phyloP scores from a whole-genome alignment of 192 early-diverging fungal species.

The Gamsiella multidivaricata region DNA sequence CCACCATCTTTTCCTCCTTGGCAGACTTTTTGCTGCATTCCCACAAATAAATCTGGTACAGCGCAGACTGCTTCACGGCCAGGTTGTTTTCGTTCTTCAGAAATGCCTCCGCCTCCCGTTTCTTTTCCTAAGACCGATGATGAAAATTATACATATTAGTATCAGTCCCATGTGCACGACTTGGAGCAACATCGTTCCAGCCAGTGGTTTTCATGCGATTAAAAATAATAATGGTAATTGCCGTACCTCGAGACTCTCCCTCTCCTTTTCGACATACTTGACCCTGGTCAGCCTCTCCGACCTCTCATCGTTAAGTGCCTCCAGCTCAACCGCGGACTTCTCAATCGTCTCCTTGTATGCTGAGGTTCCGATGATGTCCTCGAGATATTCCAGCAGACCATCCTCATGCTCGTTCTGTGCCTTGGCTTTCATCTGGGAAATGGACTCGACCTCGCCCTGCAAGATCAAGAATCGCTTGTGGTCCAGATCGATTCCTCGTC shows the following conservation, averaged over 20 bases:
- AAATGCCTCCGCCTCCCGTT: constrained; percentile 84
- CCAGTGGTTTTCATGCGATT: too few relatives aligned
- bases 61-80: constrained; percentile 72
- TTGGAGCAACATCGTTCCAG: too few relatives aligned
- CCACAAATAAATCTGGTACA: constrained; percentile 79
- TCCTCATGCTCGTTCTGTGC: constrained; percentile 92
- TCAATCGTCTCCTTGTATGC: constrained; percentile 90
- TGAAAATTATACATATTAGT: not conserved
- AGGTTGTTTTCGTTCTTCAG: constrained; percentile 86
- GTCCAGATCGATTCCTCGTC: constrained; percentile 92
- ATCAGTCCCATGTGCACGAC: too few relatives aligned
- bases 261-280: constrained; percentile 92
- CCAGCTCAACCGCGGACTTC: constrained; percentile 72
- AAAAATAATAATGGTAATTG: too few relatives aligned
- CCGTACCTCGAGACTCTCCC: constrained; percentile 77
- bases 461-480: constrained; percentile 98
- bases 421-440: constrained; percentile 97
- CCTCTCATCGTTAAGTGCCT: constrained; percentile 79
- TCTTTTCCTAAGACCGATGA: constrained; percentile 62
- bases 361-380: constrained; percentile 98
- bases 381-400: constrained; percentile 95
- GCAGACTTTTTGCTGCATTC: constrained; percentile 69
- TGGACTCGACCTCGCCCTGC: constrained; percentile 98
- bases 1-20: constrained; percentile 58
- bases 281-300: constrained; percentile 85